These are phyloP conservation scores for Phytophthora meadii DNA, from an alignment of 352 stramenopile genomes.

Conservation along the genomic window DNA sequence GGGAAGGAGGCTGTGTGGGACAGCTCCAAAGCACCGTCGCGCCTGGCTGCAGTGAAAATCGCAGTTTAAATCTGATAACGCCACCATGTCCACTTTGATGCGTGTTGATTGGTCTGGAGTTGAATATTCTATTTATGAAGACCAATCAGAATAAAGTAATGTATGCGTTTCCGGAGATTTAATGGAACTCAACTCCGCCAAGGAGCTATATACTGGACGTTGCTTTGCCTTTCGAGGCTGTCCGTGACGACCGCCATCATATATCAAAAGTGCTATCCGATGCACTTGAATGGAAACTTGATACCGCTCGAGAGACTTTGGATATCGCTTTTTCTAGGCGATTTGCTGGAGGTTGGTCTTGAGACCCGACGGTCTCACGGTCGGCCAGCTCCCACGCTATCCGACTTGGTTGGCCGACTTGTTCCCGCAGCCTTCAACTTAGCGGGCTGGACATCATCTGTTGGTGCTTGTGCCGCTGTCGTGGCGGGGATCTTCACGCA, in stretches of 20 bases:
- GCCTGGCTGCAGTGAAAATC: conserved; percentile 17
- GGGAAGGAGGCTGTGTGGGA: conserved; percentile 14
- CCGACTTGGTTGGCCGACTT: conserved; percentile 12
- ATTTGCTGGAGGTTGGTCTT: conserved; percentile 1
- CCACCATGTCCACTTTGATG: conserved; percentile 17
- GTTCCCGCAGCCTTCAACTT: conserved; percentile 12
- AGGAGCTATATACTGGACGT: no score
- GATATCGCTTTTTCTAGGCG: not conserved
- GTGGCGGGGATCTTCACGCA: conserved; percentile 9
- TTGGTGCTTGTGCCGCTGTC: not conserved
- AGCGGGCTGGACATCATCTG: not conserved
- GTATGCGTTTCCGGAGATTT: conserved; percentile 17
- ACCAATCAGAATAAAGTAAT: conserved; percentile 7
- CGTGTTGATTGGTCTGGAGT: conserved; percentile 9
- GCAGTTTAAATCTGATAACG: conserved; percentile 21
- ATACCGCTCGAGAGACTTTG: conserved; percentile 7
- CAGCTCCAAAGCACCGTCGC: conserved; percentile 3
- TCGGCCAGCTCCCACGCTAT: conserved; percentile 6
- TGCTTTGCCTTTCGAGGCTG: not conserved
- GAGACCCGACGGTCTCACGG: not conserved
- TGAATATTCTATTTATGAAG: conserved; percentile 3
- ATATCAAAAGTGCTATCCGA: conserved; percentile 7
- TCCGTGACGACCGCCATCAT: conserved; percentile 4
- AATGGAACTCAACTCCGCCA: not conserved
- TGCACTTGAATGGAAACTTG: conserved; percentile 2